Evolutionary conservation across 2,329 filamentous ascomycete genomes (phyloP), one percentile per base, ranked within the genome.

Genomic region (Zalaria sp.): DNA sequence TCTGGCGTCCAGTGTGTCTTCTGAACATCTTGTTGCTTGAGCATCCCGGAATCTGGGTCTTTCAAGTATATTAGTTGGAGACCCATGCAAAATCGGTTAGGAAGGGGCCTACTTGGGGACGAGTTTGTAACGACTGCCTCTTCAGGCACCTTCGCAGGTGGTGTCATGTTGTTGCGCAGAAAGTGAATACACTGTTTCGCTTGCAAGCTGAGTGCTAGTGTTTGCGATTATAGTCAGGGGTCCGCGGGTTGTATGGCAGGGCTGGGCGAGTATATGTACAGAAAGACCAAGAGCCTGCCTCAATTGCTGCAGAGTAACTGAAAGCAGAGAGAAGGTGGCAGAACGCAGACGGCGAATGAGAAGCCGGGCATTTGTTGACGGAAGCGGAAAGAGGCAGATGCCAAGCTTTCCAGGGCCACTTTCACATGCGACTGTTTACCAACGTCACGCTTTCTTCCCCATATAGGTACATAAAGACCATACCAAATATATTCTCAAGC

Each of bases 51-150:
- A 11, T 48, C 47, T 32, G 60, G 53, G 38, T 53, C 57, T 58
- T 44, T 37, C 7, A 18, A n/a, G 10, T 37, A 10, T 25, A 36
- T 44, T 28, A 48, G 39, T 27, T 9, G 29, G 11, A 10, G n/a
- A 37, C 5, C 9, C 7, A 32, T 25, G n/a, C 9, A n/a, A 25
- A 41, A 35, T 39, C 39, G 40, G 32, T 43, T 25, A 27, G 31
- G 34, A 29, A 35, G 37, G 3, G 10, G 39, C 54, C 44, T 50
- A 61, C 59, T 51, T 9, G 61, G 53, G 34, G 59, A 51, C 40
- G 54, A 55, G 47, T 65, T 66, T 42, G 62, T 64, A 45, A 66
- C 59, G n/a, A 57, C 57, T 45, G 59, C 57, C 45, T 65, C 57
- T 51, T 59, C 52, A 26, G 47, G 42, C 18, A 49, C 38, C 27